Conservation (phyloP, 1,139 yeast species). For the Kazachstania sp. region DNA sequence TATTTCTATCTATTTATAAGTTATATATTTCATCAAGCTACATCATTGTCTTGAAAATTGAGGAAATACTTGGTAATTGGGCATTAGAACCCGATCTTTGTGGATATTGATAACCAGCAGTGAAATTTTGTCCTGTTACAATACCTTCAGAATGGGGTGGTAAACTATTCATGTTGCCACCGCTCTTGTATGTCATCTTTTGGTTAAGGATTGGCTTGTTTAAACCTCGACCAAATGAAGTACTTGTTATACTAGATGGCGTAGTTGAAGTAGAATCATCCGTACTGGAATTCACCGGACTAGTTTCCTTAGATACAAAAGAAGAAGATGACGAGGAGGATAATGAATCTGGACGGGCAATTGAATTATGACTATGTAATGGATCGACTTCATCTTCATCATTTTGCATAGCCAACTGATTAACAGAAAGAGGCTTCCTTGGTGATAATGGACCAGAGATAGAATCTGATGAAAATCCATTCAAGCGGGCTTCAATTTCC, state of each 20-base stretch:
- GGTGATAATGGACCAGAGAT: background rate
- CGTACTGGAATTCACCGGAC: constrained; percentile 9
- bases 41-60: constrained; percentile 19
- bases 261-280: constrained; percentile 7
- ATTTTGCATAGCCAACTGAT: constrained; percentile 6
- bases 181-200: constrained; percentile 11
- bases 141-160: background rate
- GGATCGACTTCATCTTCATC: constrained; percentile 12
- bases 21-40: background rate
- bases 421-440: constrained; percentile 1
- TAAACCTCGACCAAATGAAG: constrained; percentile 1
- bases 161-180: background rate
- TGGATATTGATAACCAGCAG: too few relatives aligned
- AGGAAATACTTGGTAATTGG: constrained; percentile 20
- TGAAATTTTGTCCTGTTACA: background rate
- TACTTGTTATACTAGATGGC: constrained; percentile 3
- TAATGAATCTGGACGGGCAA: background rate
- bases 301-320: constrained; percentile 10
- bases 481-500: constrained; percentile 62
- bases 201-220: constrained; percentile 6
- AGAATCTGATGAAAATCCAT: constrained; percentile 35
- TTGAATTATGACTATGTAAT: constrained; percentile 3
- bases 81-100: background rate
- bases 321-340: constrained; percentile 10
- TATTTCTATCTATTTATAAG: too few relatives aligned